These are phyloP conservation scores for Mesotaenium endlicherianum DNA, from an alignment of 139 green algal species.

Conservation along the genomic window DNA sequence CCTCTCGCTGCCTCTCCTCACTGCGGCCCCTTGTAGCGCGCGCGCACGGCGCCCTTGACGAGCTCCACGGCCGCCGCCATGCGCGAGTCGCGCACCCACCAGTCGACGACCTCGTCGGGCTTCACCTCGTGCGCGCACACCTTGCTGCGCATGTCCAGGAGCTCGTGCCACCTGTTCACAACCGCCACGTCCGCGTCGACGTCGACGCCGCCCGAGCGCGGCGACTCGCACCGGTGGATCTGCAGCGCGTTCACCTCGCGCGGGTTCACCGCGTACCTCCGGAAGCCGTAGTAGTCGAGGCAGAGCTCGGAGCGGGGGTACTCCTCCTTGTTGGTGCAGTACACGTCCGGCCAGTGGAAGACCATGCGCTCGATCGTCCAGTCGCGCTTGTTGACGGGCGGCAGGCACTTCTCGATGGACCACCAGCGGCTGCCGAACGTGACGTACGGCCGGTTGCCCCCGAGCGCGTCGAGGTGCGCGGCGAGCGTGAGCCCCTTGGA, in stretches of 20 bases:
- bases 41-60: neutral
- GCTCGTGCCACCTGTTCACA: constrained; percentile 20
- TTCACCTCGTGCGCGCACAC: constrained; percentile 8
- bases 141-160: neutral
- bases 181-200: constrained; percentile 14
- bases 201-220: constrained; percentile 23
- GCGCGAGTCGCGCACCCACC: constrained; percentile 22
- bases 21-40: too few species aligned
- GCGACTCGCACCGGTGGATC: constrained; percentile 27
- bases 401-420: constrained; percentile 30
- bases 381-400: neutral
- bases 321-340: constrained; percentile 36
- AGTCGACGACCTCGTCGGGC: constrained; percentile 12
- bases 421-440: constrained; percentile 30
- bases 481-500: neutral
- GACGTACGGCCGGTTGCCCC: constrained; percentile 13
- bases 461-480: neutral
- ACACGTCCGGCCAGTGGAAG: constrained; percentile 35
- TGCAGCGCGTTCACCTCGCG: constrained; percentile 17
- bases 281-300: constrained; percentile 40
- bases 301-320: constrained; percentile 20
- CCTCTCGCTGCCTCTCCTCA: too few species aligned
- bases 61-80: too few species aligned
- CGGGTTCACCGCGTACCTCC: constrained; percentile 3
- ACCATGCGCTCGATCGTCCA: constrained; percentile 40